These are phyloP conservation scores for Xylariaceae sp. DNA, from an alignment of 2,329 filamentous ascomycete species.

Conservation along the genomic window DNA sequence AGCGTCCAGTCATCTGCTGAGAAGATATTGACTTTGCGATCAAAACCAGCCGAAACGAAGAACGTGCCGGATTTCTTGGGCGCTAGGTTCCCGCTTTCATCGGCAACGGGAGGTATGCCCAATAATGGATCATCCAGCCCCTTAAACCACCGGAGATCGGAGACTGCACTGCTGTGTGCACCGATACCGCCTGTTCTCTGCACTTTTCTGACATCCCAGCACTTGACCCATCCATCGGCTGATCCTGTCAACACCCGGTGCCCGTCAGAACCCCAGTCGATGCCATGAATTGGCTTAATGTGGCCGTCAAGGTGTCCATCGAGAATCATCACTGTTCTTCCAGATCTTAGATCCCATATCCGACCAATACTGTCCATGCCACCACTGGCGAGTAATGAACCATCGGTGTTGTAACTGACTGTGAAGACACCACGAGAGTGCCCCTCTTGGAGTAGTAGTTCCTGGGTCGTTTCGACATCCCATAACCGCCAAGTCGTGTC, in stretches of 20 bases:
- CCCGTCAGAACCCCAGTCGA: constrained; percentile 90
- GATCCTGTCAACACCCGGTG: constrained; percentile 90
- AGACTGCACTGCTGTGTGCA: constrained; percentile 85
- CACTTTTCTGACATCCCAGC: constrained; percentile 93
- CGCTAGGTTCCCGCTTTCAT: constrained; percentile 59
- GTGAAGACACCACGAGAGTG: constrained; percentile 92
- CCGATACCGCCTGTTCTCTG: constrained; percentile 78
- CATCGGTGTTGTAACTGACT: constrained; percentile 84
- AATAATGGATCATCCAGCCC: constrained; percentile 69
- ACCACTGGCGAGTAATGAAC: constrained; percentile 84
- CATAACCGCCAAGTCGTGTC: constrained; percentile 96
- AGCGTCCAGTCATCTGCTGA: constrained; percentile 94
- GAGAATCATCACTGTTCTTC: constrained; percentile 90
- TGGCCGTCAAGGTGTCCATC: constrained; percentile 76
- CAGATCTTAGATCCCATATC: constrained; percentile 91
- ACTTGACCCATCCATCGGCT: constrained; percentile 93
- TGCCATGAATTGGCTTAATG: constrained; percentile 85
- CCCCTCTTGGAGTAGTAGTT: constrained; percentile 85
- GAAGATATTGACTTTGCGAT: constrained; percentile 92
- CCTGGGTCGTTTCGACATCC: constrained; percentile 76
- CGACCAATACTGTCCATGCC: constrained; percentile 91
- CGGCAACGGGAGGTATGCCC: constrained; percentile 53
- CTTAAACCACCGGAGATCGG: constrained; percentile 91
- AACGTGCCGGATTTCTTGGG: constrained; percentile 90
- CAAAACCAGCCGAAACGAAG: constrained; percentile 85